Percentiles rank a stretch among this genome's conserved stretches.
Conservation (phyloP, 768 basidiomycete genomes). For the Zangia roseola region DNA sequence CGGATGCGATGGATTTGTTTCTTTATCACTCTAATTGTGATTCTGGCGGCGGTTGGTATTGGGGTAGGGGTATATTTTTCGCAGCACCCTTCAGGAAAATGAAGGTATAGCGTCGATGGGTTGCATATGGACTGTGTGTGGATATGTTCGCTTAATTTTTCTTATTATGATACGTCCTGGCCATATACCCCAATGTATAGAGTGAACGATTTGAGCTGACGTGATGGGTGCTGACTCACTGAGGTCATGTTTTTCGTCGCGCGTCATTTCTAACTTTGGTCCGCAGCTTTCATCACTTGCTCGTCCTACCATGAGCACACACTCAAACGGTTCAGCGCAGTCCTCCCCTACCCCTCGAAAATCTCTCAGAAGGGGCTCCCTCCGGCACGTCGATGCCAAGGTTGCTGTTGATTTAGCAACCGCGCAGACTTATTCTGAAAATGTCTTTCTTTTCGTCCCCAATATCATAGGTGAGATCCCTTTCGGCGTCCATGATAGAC, state of each 20-base stretch:
- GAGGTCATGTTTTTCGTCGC: conserved; percentile 11
- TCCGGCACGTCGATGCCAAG: conserved; percentile 79
- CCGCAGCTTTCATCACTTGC: neutral
- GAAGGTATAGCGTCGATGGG: neutral
- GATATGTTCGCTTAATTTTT: neutral
- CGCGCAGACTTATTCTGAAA: conserved; percentile 85
- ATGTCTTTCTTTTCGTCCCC: conserved; percentile 95
- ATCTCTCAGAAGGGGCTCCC: conserved; percentile 49
- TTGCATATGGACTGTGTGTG: neutral
- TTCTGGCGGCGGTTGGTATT: conserved; percentile 45
- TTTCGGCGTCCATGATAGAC: neutral
- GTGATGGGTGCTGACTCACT: conserved; percentile 14
- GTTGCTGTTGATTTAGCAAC: conserved; percentile 86
- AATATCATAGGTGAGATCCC: conserved; percentile 83
- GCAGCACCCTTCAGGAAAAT: conserved; percentile 5
- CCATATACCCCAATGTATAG: conserved; percentile 5
- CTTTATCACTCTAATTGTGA: conserved; percentile 53
- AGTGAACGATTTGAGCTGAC: conserved; percentile 8
- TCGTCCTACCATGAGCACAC: conserved; percentile 24
- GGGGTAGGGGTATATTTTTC: conserved; percentile 31
- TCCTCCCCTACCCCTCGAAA: conserved; percentile 26
- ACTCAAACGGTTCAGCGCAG: conserved; percentile 30
- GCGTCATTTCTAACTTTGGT: conserved; percentile 19
- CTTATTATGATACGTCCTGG: neutral
- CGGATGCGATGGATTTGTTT: conserved; percentile 89